Base-by-base conservation (phyloP, 305 asterid species). In the Fraxinus latifolia region DNA sequence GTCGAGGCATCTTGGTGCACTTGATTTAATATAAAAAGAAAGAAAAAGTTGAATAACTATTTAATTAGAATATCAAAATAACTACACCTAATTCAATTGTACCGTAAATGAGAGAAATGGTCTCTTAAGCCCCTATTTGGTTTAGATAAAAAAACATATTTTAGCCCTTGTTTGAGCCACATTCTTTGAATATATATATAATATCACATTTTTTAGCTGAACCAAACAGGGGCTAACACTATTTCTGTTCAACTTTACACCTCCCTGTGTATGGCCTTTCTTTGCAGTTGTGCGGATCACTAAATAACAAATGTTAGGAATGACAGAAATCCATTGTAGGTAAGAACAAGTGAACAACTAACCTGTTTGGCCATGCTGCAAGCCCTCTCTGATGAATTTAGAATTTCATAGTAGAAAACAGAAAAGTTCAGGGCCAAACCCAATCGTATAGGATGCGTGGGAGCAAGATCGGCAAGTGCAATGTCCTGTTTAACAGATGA, bases 361-460 rank as follows among this genome's bases (percentile, higher is more conserved):
- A 91, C 95, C 95, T 91, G 91, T 83, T 90, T 91, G 25, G 95
- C 95, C 93, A 91, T 88, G 85, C 77, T 78, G 86, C 95, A 91
- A 72, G 95, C 95, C 81, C 89, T 90, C 83, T 91, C 95, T 47
- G 93, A 82, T 31, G 92, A 79, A 85, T 89, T 91, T 36, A 91
- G 87, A 87, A 91, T 91, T 83, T 91, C 95, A 68, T 86, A 91
- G 90, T 91, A 90, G 82, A 90, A 91, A 50, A 91, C 95, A 0
- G 95, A 91, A 85, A 87, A 90, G 86, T 91, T 91, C 70, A 91
- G 88, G 15, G 95, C 95, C 85, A 91, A 84, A 7, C 95, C 95
- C 85, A 91, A 81, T 58, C 95, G 90, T 77, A 91, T 90, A 29
- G 95, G 93, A 89, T 91, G 92, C 4, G 95, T 91, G 73, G 95